phyloP scores from a whole-genome alignment of 345 rosid species.

The Sapria himalayana region DNA sequence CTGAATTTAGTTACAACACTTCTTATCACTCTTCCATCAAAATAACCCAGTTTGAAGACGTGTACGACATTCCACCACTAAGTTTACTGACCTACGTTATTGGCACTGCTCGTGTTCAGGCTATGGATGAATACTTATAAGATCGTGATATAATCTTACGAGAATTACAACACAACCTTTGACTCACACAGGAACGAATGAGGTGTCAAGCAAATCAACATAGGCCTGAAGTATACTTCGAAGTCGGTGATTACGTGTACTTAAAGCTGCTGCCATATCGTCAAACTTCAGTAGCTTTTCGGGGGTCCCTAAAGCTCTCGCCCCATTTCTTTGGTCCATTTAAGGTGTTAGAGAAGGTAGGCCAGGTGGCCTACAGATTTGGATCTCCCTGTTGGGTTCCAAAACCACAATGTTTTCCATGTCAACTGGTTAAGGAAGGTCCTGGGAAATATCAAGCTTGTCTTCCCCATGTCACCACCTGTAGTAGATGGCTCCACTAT shows the following conservation, averaged over 20 bases:
- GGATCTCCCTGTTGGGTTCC: background rate
- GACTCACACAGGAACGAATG: background rate
- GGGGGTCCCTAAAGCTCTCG: background rate
- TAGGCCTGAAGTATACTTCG: background rate
- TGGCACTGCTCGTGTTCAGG: background rate
- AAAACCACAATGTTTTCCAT: background rate
- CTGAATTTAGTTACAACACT: too few species aligned
- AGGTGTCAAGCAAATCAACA: background rate
- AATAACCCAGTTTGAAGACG: background rate
- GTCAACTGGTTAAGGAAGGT: too few species aligned
- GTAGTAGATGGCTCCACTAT: background rate
- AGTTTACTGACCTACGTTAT: background rate
- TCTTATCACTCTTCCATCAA: fast-evolving
- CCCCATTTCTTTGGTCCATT: background rate
- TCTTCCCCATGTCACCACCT: too few species aligned
- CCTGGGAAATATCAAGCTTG: too few species aligned
- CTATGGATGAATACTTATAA: background rate
- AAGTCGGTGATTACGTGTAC: background rate
- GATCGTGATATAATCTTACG: fast-evolving
- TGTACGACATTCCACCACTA: background rate
- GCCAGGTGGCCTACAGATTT: background rate
- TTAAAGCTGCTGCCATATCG: background rate
- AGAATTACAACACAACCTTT: too few species aligned
- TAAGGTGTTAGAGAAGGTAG: background rate
- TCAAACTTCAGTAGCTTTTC: background rate